Conservation (phyloP, 139 green algal species). For the Dunaliella sp. region DNA sequence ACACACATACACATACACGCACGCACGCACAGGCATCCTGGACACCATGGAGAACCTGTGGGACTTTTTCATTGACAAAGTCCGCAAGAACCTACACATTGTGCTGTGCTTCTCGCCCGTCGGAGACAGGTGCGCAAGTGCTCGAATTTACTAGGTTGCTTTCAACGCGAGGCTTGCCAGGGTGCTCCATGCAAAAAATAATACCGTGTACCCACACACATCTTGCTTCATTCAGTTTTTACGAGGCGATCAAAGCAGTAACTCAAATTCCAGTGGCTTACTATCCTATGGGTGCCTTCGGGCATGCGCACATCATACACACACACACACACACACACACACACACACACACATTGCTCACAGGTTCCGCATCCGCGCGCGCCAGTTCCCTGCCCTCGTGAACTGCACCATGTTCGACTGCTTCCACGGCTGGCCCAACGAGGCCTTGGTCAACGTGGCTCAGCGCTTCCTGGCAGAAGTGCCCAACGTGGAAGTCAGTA, state of each 20-base stretch:
- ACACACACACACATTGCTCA: too few species aligned
- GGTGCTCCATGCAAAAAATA: too few species aligned
- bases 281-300: too few species aligned
- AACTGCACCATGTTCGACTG: constrained; percentile 76
- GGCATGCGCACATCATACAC: too few species aligned
- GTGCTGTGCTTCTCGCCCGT: constrained; percentile 90
- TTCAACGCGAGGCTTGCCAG: too few species aligned
- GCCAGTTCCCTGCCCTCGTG: constrained; percentile 87
- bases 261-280: too few species aligned
- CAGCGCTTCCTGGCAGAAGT: constrained; percentile 76
- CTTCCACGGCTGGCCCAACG: constrained; percentile 83
- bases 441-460: constrained; percentile 82
- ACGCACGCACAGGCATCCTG: constrained; percentile 51
- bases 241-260: too few species aligned
- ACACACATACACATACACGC: background rate
- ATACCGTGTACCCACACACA: too few species aligned
- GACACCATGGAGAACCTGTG: constrained; percentile 83
- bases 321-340: too few species aligned
- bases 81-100: constrained; percentile 82
- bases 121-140: too few species aligned
- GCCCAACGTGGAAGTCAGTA: constrained; percentile 52
- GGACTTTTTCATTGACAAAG: constrained; percentile 89
- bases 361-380: constrained; percentile 81
- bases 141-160: too few species aligned
- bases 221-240: too few species aligned